Percentiles rank a stretch among this genome's conserved stretches.
Conservation (phyloP, 2,329 filamentous ascomycete species). For the Cyphellophora attinorum region DNA sequence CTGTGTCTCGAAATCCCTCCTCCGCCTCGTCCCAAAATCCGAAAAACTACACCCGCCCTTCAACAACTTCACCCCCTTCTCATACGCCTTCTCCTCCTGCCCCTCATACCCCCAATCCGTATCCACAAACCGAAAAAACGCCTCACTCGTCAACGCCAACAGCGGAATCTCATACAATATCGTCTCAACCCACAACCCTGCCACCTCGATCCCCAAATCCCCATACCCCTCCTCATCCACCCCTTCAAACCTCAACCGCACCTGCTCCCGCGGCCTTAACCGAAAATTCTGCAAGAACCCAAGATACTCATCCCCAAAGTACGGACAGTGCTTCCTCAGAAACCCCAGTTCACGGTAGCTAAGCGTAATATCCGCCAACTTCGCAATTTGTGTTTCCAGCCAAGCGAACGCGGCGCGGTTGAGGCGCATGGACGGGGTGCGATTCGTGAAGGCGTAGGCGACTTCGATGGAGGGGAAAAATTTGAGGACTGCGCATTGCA, state of each 20-base stretch:
- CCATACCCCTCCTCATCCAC: slow-evolving; percentile 58
- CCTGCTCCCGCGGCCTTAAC: slow-evolving; percentile 70
- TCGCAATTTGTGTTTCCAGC: slow-evolving; percentile 75
- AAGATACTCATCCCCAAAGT: slow-evolving; percentile 69
- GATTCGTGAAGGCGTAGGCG: slow-evolving; percentile 89
- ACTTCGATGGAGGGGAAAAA: slow-evolving; percentile 76
- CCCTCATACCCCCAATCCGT: slow-evolving; percentile 81
- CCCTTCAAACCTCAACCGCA: slow-evolving; percentile 57
- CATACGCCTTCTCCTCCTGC: slow-evolving; percentile 74
- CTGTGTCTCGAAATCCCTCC: slow-evolving; percentile 91
- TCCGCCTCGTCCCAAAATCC: slow-evolving; percentile 83
- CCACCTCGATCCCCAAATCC: slow-evolving; percentile 65
- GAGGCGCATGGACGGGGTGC: slow-evolving; percentile 86
- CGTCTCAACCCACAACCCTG: slow-evolving; percentile 83
- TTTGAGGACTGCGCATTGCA: slow-evolving; percentile 94
- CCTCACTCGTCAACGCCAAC: slow-evolving; percentile 82
- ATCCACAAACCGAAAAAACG: slow-evolving; percentile 96
- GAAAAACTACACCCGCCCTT: slow-evolving; percentile 80
- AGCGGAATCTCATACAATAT: slow-evolving; percentile 97
- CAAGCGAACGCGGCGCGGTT: slow-evolving; percentile 74
- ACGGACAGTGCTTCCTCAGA: slow-evolving; percentile 68
- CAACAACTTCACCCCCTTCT: slow-evolving; percentile 69
- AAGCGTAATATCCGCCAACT: slow-evolving; percentile 72
- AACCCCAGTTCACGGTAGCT: slow-evolving; percentile 72
- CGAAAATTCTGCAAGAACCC: slow-evolving; percentile 72